Evolutionary conservation across 176 grass and related monocot species (phyloP).

Genomic region (Lolium multiflorum): DNA sequence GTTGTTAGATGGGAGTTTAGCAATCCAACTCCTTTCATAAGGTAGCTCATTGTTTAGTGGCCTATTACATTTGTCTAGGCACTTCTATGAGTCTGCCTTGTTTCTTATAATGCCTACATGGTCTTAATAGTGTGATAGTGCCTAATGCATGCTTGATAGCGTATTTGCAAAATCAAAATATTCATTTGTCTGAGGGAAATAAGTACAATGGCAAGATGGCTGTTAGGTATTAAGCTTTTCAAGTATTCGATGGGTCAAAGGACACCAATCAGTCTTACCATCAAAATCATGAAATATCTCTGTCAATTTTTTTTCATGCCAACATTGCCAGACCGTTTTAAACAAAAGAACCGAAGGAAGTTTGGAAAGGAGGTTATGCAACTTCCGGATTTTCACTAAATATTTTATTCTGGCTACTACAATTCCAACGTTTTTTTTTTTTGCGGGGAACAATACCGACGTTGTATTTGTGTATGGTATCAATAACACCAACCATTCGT

Average conservation of each 20-base stretch:
- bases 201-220: not conserved
- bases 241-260: conserved; percentile 11
- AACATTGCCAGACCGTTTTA: not conserved
- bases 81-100: not conserved
- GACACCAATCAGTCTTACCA: not conserved
- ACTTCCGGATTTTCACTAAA: not conserved
- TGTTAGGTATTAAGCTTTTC: not conserved
- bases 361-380: not conserved
- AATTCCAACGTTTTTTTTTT: no score
- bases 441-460: no score
- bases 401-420: no score
- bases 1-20: conserved; percentile 90
- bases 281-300: no score
- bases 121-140: conserved; percentile 24
- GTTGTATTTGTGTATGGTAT: conserved; percentile 11
- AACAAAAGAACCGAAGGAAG: conserved; percentile 4
- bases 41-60: conserved; percentile 44
- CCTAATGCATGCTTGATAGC: conserved; percentile 2
- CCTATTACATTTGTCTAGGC: not conserved
- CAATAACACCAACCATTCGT: not conserved
- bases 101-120: conserved; percentile 3
- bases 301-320: not conserved
- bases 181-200: not conserved
- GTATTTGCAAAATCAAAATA: conserved; percentile 5
- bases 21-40: conserved; percentile 85